A percentile compares a stretch with the other conserved stretches of the same genome.
phyloP scores from a whole-genome alignment of 108 stramenopile genomes.

The Nitzschia sp. region DNA sequence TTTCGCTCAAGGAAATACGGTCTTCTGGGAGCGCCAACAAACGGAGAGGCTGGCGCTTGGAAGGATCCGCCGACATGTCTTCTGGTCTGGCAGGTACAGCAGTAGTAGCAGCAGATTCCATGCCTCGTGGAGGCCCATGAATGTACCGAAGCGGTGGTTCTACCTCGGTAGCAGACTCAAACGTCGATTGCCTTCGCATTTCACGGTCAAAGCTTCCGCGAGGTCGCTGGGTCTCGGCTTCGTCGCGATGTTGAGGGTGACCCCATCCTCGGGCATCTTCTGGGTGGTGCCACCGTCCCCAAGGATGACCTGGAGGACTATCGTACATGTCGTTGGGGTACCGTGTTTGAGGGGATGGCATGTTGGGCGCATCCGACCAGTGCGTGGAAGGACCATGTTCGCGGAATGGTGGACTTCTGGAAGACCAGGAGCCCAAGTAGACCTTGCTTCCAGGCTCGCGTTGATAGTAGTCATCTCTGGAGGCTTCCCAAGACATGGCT shows the following conservation, averaged over 20 bases:
- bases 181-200: constrained; percentile 24
- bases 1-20: constrained; percentile 81
- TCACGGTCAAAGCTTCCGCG: constrained; percentile 9
- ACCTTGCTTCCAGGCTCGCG: constrained; percentile 21
- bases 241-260: constrained; percentile 10
- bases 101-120: neutral
- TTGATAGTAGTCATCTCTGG: constrained; percentile 28
- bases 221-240: constrained; percentile 1
- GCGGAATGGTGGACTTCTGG: constrained; percentile 31
- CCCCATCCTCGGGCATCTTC: constrained; percentile 21
- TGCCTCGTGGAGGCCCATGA: constrained; percentile 4
- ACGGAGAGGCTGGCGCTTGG: constrained; percentile 29
- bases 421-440: constrained; percentile 24
- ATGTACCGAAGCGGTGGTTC: constrained; percentile 22
- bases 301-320: constrained; percentile 16
- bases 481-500: constrained; percentile 38
- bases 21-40: constrained; percentile 84
- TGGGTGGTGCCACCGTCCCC: constrained; percentile 11
- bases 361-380: constrained; percentile 32
- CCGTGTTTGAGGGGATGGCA: constrained; percentile 32
- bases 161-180: constrained; percentile 21
- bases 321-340: constrained; percentile 8
- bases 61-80: neutral
- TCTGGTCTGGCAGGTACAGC: neutral
- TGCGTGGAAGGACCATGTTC: constrained; percentile 14